Evolutionary conservation across 2,329 filamentous ascomycete species (phyloP).

Genomic region (Trichoderma gracile): DNA sequence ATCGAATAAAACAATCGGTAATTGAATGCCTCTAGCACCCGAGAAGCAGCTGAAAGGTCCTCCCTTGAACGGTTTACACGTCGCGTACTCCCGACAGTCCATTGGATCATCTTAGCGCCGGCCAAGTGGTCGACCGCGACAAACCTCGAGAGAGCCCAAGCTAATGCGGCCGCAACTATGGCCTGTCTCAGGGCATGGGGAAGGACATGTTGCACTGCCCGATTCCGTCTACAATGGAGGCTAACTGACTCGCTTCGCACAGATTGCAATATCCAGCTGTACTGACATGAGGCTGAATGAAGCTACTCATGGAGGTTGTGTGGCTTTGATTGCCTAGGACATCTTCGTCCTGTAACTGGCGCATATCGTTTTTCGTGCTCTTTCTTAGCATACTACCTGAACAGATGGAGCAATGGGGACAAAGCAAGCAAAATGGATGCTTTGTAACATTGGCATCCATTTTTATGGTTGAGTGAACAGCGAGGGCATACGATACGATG

Average conservation of each 20-base stretch:
- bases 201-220: constrained; percentile 9
- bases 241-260: neutral
- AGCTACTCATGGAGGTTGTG: neutral
- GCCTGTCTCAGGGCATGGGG: neutral
- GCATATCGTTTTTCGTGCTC: neutral
- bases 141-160: neutral
- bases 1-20: too few relatives aligned
- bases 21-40: neutral
- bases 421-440: too few relatives aligned
- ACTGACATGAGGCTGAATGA: neutral
- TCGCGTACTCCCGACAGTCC: neutral
- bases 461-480: too few relatives aligned
- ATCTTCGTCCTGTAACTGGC: neutral
- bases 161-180: neutral
- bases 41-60: neutral
- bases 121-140: neutral
- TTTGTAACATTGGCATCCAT: too few relatives aligned
- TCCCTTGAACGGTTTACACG: too few relatives aligned
- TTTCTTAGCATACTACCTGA: neutral
- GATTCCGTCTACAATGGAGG: too few relatives aligned
- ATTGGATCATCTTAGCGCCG: constrained; percentile 3
- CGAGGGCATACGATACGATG: too few relatives aligned
- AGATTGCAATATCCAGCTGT: neutral
- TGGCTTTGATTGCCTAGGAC: neutral
- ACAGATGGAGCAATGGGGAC: neutral